Percentiles rank a stretch among this genome's conserved stretches.
phyloP scores from a whole-genome alignment of 768 basidiomycete genomes.

The Gyrodon lividus region DNA sequence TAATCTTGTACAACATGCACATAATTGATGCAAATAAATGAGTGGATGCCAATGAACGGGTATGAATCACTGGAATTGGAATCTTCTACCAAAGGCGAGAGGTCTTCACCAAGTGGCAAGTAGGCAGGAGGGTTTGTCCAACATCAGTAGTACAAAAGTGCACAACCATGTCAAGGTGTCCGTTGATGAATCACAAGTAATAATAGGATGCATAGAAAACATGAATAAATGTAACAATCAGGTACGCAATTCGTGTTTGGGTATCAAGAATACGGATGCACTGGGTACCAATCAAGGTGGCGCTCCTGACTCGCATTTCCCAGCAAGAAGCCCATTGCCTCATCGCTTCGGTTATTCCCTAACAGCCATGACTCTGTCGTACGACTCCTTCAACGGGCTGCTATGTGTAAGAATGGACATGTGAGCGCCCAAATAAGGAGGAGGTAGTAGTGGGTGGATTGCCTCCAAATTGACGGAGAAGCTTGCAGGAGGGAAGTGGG shows the following conservation, averaged over 20 bases:
- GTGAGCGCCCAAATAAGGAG: constrained; percentile 69
- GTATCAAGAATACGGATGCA: constrained; percentile 19
- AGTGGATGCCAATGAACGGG: too few relatives aligned
- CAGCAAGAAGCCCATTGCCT: not conserved
- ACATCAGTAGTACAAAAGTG: constrained; percentile 9
- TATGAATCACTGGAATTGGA: too few relatives aligned
- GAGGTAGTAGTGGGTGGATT: constrained; percentile 70
- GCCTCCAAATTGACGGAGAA: constrained; percentile 53
- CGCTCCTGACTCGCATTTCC: not conserved
- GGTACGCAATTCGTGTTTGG: constrained; percentile 13
- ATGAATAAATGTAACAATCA: constrained; percentile 22
- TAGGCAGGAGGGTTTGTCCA: not conserved
- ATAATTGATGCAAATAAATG: too few relatives aligned
- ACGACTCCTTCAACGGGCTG: constrained; percentile 67
- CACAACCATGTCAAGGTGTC: constrained; percentile 7
- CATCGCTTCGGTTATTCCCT: constrained; percentile 40
- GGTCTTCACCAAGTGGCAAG: too few relatives aligned
- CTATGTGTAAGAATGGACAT: constrained; percentile 65
- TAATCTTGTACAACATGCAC: too few relatives aligned
- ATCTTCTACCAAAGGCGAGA: too few relatives aligned
- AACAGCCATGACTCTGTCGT: constrained; percentile 62
- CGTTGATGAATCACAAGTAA: constrained; percentile 19
- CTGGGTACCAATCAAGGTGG: not conserved
- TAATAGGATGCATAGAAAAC: constrained; percentile 27
- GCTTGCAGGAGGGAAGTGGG: constrained; percentile 65